A percentile compares a stretch with the other conserved stretches of the same genome.
Evolutionary conservation across 2,329 filamentous ascomycete genomes (phyloP).

Genomic region (Aspergillus sp.): DNA sequence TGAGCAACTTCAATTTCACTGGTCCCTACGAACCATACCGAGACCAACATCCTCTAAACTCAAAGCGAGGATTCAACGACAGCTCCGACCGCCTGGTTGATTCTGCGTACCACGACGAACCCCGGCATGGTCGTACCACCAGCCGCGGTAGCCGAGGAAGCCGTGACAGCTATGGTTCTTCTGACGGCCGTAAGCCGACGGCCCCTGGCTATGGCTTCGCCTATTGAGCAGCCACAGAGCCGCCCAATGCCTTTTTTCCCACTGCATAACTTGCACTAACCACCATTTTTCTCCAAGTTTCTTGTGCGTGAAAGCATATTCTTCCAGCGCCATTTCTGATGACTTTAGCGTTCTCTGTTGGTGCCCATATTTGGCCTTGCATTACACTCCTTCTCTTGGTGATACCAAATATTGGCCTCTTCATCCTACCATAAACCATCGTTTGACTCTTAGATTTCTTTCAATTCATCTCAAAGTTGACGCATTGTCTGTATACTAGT

Average conservation of each 20-base stretch:
- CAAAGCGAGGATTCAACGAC: conserved; percentile 31
- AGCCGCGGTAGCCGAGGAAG: conserved; percentile 30
- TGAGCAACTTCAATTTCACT: conserved; percentile 47
- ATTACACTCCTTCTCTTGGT: conserved; percentile 4
- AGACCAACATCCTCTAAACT: conserved; percentile 33
- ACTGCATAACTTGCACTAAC: background rate
- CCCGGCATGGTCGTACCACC: conserved; percentile 30
- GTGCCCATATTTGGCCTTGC: conserved; percentile 8
- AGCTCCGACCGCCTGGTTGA: conserved; percentile 43
- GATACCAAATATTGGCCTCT: background rate
- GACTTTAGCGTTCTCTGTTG: conserved; percentile 31
- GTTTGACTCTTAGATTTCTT: background rate
- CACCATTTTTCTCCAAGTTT: conserved; percentile 4
- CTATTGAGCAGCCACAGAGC: conserved; percentile 27
- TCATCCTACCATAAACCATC: background rate
- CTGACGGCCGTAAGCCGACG: conserved; percentile 36
- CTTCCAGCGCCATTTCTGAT: conserved; percentile 18
- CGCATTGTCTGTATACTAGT: background rate
- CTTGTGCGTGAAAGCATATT: conserved; percentile 12
- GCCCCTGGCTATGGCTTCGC: conserved; percentile 41
- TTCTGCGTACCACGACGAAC: conserved; percentile 32
- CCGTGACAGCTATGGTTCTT: conserved; percentile 34
- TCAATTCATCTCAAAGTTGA: background rate
- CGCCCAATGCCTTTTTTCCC: background rate
- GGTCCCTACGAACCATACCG: conserved; percentile 47